Percentiles rank a stretch among this genome's conserved stretches.
phyloP scores from a whole-genome alignment of 2,329 filamentous ascomycete species.

The Aspergillus hiratsukae region DNA sequence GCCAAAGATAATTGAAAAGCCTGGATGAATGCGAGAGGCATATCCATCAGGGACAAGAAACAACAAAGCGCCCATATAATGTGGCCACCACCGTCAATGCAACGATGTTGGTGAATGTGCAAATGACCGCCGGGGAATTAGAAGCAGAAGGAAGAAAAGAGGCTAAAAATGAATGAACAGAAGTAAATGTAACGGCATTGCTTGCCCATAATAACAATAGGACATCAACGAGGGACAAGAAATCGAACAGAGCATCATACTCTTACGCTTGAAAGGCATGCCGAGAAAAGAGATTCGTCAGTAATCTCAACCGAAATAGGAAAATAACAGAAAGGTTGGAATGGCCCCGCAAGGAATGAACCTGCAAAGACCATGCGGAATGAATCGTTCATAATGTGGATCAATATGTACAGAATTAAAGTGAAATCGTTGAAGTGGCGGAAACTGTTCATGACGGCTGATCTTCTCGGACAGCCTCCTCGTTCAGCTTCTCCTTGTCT shows the following conservation, averaged over 20 bases:
- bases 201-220: conserved; percentile 21
- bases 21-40: neutral
- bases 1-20: neutral
- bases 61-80: neutral
- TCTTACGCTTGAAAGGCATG: conserved; percentile 25
- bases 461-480: conserved; percentile 18
- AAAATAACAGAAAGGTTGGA: conserved; percentile 1
- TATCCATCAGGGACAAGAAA: neutral
- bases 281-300: conserved; percentile 35
- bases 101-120: neutral
- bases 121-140: conserved; percentile 8
- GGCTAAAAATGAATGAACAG: conserved; percentile 22
- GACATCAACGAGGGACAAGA: conserved; percentile 33
- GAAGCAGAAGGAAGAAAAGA: conserved; percentile 11
- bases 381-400: conserved; percentile 15
- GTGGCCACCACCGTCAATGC: neutral
- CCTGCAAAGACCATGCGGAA: conserved; percentile 18
- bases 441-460: conserved; percentile 17
- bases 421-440: conserved; percentile 11
- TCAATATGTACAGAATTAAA: conserved; percentile 11
- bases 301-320: conserved; percentile 17
- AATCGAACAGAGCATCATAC: conserved; percentile 26
- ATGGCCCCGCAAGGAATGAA: conserved; percentile 7
- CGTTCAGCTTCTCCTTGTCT: conserved; percentile 37
- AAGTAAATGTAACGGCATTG: conserved; percentile 20